These are phyloP conservation scores for Parathielavia hyrcaniae DNA, from an alignment of 495 filamentous ascomycete species.

Conservation along the genomic window DNA sequence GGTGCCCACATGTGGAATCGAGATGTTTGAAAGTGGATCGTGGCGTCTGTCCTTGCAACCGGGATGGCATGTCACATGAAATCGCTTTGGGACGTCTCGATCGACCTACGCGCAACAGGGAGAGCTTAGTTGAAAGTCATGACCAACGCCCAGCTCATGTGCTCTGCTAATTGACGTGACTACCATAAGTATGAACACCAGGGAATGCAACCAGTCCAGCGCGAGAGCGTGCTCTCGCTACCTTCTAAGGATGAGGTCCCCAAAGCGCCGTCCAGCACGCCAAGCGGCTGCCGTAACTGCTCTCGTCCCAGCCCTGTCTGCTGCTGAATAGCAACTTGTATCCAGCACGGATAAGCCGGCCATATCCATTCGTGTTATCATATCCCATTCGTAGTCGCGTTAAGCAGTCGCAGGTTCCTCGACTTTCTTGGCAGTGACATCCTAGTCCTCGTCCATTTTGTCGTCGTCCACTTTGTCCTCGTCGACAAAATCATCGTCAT, in stretches of 20 bases:
- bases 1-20: not conserved
- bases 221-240: not conserved
- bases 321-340: not conserved
- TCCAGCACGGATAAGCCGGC: constrained; percentile 7
- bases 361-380: constrained; percentile 14
- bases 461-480: constrained; percentile 48
- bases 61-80: not conserved
- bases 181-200: not conserved
- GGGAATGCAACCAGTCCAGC: constrained; percentile 4
- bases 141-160: not conserved
- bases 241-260: not conserved
- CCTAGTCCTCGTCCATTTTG: constrained; percentile 20
- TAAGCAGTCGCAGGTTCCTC: not conserved
- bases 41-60: not conserved
- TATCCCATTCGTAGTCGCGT: constrained; percentile 11
- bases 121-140: not conserved
- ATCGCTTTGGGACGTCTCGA: not conserved
- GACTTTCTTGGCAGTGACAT: not conserved
- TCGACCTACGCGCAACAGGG: not conserved
- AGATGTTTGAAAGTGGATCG: not conserved
- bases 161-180: not conserved
- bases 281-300: not conserved
- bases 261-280: not conserved
- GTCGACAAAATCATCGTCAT: constrained; percentile 55
- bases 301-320: not conserved